Percentiles rank a stretch among this genome's conserved stretches.
These are phyloP conservation scores for Drechslerella dactyloides DNA, from an alignment of 2,329 filamentous ascomycete genomes.

Conservation along the genomic window DNA sequence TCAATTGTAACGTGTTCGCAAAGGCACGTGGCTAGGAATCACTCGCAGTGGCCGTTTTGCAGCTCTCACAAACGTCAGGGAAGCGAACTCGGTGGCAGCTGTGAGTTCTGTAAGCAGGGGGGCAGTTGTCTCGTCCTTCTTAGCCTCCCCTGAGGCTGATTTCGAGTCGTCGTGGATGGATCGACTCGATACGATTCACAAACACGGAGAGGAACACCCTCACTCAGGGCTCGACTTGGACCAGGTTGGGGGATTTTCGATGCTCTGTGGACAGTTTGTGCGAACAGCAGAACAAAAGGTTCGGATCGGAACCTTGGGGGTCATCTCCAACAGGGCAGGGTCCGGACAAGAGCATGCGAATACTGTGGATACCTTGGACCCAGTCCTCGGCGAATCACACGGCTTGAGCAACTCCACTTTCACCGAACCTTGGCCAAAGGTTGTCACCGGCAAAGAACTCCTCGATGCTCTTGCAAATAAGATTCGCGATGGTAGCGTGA, in stretches of 20 bases:
- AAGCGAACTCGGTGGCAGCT: conserved; percentile 62
- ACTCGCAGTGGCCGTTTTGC: conserved; percentile 67
- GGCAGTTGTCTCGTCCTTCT: conserved; percentile 63
- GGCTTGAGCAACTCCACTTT: conserved; percentile 70
- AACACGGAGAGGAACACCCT: conserved; percentile 64
- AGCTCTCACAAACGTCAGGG: conserved; percentile 71
- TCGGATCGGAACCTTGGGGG: conserved; percentile 13
- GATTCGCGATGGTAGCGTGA: conserved; percentile 56
- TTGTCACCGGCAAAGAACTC: conserved; percentile 63
- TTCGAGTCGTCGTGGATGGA: conserved; percentile 11
- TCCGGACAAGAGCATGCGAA: not conserved
- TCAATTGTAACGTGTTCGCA: conserved; percentile 67
- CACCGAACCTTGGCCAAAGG: conserved; percentile 68
- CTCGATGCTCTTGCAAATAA: conserved; percentile 60
- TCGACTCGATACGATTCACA: conserved; percentile 53
- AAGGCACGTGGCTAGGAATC: conserved; percentile 71
- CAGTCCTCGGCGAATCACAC: conserved; percentile 66
- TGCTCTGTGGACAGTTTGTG: conserved; percentile 68
- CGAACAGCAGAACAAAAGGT: conserved; percentile 54
- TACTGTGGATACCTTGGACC: conserved; percentile 61
- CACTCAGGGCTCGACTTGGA: conserved; percentile 65
- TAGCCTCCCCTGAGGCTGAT: conserved; percentile 57
- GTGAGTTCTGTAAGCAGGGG: conserved; percentile 66
- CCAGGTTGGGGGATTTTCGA: conserved; percentile 70
- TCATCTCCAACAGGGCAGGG: conserved; percentile 26